These are phyloP conservation scores for Melaleuca quinquenervia DNA, from an alignment of 345 rosid genomes.

Conservation along the genomic window DNA sequence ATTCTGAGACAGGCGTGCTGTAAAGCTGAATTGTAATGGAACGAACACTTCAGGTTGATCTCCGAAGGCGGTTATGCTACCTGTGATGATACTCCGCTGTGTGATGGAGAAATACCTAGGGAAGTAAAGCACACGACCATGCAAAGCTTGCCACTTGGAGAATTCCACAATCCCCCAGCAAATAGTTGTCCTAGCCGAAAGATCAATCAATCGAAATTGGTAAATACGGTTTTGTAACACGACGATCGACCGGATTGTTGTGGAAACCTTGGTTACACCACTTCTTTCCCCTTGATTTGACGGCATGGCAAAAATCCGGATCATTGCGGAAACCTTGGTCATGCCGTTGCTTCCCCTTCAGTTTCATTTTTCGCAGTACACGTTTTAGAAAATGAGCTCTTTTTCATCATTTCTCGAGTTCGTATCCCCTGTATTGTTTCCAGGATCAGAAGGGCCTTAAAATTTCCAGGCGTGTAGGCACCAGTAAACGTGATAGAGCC, in stretches of 20 bases:
- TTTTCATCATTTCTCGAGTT: background rate
- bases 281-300: too few species aligned
- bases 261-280: too few species aligned
- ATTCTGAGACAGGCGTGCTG: background rate
- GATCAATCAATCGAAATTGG: background rate
- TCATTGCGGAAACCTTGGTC: background rate
- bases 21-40: background rate
- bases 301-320: background rate
- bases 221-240: too few species aligned
- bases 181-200: background rate
- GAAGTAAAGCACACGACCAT: constrained; percentile 8
- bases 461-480: background rate
- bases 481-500: background rate
- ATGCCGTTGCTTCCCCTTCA: background rate
- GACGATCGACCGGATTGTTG: too few species aligned
- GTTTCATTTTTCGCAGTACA: background rate
- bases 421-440: background rate
- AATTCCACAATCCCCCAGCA: constrained; percentile 11
- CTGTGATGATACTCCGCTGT: background rate
- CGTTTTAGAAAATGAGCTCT: background rate
- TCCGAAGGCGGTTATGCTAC: background rate
- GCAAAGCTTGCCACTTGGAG: constrained; percentile 8
- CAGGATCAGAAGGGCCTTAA: background rate
- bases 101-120: background rate
- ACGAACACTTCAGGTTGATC: background rate